phyloP scores from a whole-genome alignment of 2,329 filamentous ascomycete species.

The Pseudovirgaria hyperparasitica region DNA sequence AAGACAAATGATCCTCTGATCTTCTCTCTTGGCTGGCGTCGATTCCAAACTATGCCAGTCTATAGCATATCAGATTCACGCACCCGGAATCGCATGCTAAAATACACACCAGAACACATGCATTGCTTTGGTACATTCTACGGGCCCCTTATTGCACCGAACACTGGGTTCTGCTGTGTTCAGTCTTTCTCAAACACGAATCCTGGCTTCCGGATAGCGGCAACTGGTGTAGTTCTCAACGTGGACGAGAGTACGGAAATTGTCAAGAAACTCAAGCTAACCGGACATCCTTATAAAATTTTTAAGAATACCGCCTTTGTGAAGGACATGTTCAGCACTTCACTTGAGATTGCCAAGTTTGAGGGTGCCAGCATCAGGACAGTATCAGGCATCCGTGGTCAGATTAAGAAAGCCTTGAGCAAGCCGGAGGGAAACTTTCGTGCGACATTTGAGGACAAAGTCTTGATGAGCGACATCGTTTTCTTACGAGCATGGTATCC shows the following conservation, averaged over 20 bases:
- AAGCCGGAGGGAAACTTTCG: constrained; percentile 94
- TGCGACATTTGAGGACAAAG: constrained; percentile 97
- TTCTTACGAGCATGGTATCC: constrained; percentile 96
- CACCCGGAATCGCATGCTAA: constrained; percentile 91
- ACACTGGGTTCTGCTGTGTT: constrained; percentile 89
- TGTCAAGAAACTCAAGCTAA: constrained; percentile 98
- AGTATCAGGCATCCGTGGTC: constrained; percentile 86
- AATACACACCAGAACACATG: constrained; percentile 99
- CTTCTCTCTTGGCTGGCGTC: constrained; percentile 89
- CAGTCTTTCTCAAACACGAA: constrained; percentile 76
- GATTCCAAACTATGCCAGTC: constrained; percentile 84
- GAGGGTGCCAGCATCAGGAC: constrained; percentile 93
- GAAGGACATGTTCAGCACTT: constrained; percentile 92
- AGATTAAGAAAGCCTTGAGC: constrained; percentile 89
- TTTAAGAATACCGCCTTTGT: constrained; percentile 99
- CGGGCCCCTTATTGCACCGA: constrained; percentile 85
- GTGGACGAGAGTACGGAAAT: constrained; percentile 96
- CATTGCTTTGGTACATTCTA: constrained; percentile 97
- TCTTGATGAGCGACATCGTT: constrained; percentile 90
- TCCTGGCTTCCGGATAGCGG: constrained; percentile 85
- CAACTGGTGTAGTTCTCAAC: constrained; percentile 82
- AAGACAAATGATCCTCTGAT: constrained; percentile 97
- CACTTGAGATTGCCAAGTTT: constrained; percentile 94
- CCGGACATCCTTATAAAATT: constrained; percentile 87
- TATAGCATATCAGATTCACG: constrained; percentile 93